Percentiles rank a stretch among this genome's conserved stretches.
Evolutionary conservation across 352 stramenopile genomes (phyloP).

Genomic region (Pythium apleroticum): DNA sequence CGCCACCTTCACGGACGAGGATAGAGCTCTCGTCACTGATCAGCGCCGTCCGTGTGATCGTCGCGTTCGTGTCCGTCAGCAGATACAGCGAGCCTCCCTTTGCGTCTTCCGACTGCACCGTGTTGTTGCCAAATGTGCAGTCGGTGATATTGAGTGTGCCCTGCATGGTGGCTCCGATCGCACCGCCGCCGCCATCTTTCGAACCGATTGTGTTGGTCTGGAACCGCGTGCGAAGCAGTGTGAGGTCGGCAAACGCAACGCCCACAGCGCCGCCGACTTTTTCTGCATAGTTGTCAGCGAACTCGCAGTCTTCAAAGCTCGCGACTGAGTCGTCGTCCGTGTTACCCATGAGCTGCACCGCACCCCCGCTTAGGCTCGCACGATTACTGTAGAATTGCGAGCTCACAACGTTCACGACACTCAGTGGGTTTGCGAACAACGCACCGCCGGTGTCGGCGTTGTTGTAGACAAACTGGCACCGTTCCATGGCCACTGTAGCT

Average conservation of each 20-base stretch:
- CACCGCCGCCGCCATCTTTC: slow-evolving; percentile 15
- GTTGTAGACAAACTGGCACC: slow-evolving; percentile 19
- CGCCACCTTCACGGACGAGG: slow-evolving; percentile 31
- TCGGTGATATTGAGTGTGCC: slow-evolving; percentile 5
- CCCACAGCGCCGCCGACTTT: slow-evolving; percentile 19
- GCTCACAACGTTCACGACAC: slow-evolving; percentile 1
- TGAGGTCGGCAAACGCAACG: slow-evolving; percentile 7
- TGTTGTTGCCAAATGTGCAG: slow-evolving; percentile 18
- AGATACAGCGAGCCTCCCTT: slow-evolving; percentile 22
- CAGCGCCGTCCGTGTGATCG: slow-evolving; percentile 6
- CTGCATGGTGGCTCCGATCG: slow-evolving; percentile 13
- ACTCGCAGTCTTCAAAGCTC: slow-evolving; percentile 7
- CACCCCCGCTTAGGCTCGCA: slow-evolving; percentile 9
- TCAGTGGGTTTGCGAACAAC: slow-evolving; percentile 10
- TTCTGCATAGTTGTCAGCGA: slow-evolving; percentile 12
- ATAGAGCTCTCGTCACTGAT: not conserved
- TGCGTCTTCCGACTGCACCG: slow-evolving; percentile 1
- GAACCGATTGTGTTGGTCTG: slow-evolving; percentile 6
- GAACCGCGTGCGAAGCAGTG: not conserved
- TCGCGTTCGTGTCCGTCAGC: not conserved
- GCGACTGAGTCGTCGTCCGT: not conserved
- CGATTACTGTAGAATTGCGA: slow-evolving; percentile 4
- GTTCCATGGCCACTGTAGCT: not conserved
- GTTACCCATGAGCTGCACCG: not conserved
- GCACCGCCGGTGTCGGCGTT: slow-evolving; percentile 8